These are phyloP conservation scores for Paradendryphiella salina DNA, from an alignment of 2,329 filamentous ascomycete genomes.

Conservation along the genomic window DNA sequence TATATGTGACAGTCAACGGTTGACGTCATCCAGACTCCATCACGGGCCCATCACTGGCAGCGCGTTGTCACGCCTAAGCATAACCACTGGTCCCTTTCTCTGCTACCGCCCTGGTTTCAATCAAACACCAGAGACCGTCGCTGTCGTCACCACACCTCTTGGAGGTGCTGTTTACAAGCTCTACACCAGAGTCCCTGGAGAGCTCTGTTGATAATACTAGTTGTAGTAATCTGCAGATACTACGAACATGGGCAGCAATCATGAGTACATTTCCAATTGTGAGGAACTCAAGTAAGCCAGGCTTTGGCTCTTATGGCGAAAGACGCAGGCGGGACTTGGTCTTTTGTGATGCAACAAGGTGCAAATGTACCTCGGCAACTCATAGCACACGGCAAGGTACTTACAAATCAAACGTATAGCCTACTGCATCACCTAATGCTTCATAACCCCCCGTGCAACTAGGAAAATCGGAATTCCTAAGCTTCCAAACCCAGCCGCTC, in stretches of 20 bases:
- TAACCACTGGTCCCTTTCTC: conserved; percentile 3
- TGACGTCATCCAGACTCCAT: conserved; percentile 16
- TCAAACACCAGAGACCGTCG: background rate
- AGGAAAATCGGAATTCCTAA: no score
- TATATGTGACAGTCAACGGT: conserved; percentile 3
- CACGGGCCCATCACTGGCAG: conserved; percentile 1
- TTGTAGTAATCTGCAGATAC: no score
- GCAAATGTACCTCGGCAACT: conserved; percentile 19
- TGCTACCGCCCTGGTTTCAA: background rate
- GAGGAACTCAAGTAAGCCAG: no score
- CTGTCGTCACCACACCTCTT: background rate
- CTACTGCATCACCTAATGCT: background rate
- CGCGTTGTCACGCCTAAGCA: conserved; percentile 8
- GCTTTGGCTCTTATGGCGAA: background rate
- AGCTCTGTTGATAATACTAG: no score
- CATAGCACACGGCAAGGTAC: background rate
- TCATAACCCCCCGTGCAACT: background rate
- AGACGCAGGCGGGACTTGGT: background rate
- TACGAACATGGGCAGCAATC: no score
- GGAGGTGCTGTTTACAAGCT: background rate
- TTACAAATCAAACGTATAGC: conserved; percentile 21
- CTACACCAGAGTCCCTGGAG: background rate
- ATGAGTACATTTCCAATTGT: no score
- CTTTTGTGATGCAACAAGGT: background rate
- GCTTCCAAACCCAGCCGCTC: no score